Evolutionary conservation across 805 yeast genomes (phyloP), one percentile per base, ranked within the genome.

Genomic region (Candida ovalis): DNA sequence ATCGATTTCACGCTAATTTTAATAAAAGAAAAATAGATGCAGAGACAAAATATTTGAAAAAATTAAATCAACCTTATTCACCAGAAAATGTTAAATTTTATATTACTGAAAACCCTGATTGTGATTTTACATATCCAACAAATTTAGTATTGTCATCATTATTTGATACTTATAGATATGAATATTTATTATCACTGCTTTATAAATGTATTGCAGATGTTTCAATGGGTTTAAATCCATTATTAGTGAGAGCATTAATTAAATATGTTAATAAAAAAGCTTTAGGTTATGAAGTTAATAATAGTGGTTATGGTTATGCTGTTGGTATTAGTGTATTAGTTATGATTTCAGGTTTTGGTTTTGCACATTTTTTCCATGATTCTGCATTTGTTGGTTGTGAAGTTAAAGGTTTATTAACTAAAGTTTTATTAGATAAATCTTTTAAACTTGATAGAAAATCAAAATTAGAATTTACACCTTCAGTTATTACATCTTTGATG

Each of bases 401-500:
- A 60, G 78, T 76, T 3, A 82, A 88, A 59, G 83, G 90, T 0
- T 76, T 84, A 2, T 66, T 89, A 47, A 86, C 88, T 3, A 84
- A 86, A 50, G 82, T 85, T 7, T 72, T 88, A 19, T 73, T 86
- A 50, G 78, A 78, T 47, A 90, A 90, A 63, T 76, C 91, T 12
- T 78, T 88, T 55, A 71, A 62, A 46, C 69, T 89, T 15, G 78
- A 82, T 49, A 75, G 81, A 10, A 72, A 71, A 43, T 77, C 91
- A 2, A 76, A 76, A 45, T 76, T 77, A 53, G 71, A 76, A 50
- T 87, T 69, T 59, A 82, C 96, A 1, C 74, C 80, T 23, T 84
- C 92, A 39, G 80, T 77, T 50, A 76, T 90, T 48, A 87, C 96
- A 27, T 81, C 90, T 9, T 67, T 88, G 63, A 77, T 89, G 63